These are phyloP conservation scores for Trichoderma sp. DNA, from an alignment of 2,329 filamentous ascomycete genomes.

Conservation along the genomic window DNA sequence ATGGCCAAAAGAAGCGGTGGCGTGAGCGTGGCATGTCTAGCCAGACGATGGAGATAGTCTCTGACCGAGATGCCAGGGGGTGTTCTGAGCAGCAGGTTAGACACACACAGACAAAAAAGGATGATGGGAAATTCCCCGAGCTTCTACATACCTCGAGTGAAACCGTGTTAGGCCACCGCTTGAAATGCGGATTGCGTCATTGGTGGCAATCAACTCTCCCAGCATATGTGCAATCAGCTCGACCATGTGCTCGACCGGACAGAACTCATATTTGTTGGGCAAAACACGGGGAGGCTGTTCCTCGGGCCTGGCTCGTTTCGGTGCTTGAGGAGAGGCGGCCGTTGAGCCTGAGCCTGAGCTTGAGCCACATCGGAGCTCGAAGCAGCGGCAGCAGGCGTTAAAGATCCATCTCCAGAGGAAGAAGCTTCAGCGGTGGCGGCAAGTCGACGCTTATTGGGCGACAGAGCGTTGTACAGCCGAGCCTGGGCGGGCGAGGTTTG, in stretches of 20 bases:
- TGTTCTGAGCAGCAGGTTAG: constrained; percentile 37
- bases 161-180: constrained; percentile 89
- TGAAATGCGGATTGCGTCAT: constrained; percentile 75
- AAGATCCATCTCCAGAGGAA: not conserved
- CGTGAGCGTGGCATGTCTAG: constrained; percentile 89
- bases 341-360: not conserved
- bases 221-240: constrained; percentile 93
- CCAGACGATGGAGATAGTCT: constrained; percentile 90
- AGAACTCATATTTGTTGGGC: constrained; percentile 77
- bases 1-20: constrained; percentile 95
- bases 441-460: constrained; percentile 40
- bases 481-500: constrained; percentile 4
- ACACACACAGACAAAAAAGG: not conserved
- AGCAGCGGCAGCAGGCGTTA: not conserved
- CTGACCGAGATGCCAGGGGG: constrained; percentile 89
- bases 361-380: not conserved
- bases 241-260: constrained; percentile 82
- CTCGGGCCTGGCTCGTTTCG: constrained; percentile 58
- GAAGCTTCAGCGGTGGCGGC: constrained; percentile 28
- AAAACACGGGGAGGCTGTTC: constrained; percentile 58
- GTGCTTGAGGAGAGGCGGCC: constrained; percentile 36
- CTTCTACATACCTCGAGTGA: constrained; percentile 72
- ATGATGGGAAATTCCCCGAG: not conserved
- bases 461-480: constrained; percentile 27
- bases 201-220: constrained; percentile 88